Conservation (phyloP, 495 filamentous ascomycete species). For the Penicillium odoratum region DNA sequence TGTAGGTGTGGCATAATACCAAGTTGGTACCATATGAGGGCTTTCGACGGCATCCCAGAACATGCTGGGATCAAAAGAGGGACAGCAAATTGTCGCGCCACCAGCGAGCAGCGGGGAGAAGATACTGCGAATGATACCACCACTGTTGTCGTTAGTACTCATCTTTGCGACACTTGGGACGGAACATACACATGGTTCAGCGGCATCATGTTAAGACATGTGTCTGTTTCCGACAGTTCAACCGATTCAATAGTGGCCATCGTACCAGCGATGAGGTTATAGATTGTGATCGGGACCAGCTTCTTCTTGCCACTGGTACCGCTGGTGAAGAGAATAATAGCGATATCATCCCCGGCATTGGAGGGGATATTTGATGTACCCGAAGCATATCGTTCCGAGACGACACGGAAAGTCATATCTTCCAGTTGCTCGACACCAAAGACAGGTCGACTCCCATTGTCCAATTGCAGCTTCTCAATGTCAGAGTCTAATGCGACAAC, state of each 20-base stretch:
- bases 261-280: slow-evolving; percentile 37
- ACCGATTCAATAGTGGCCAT: slow-evolving; percentile 42
- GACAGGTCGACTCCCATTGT: slow-evolving; percentile 16
- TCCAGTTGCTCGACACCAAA: slow-evolving; percentile 19
- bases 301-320: slow-evolving; percentile 50
- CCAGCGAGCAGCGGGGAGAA: slow-evolving; percentile 42
- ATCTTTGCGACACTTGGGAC: neutral
- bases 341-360: slow-evolving; percentile 31
- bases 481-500: slow-evolving; percentile 23
- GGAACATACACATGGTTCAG: slow-evolving; percentile 43
- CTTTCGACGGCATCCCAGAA: slow-evolving; percentile 50
- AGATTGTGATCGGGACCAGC: slow-evolving; percentile 41
- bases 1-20: slow-evolving; percentile 53
- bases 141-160: slow-evolving; percentile 20
- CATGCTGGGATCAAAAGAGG: slow-evolving; percentile 46
- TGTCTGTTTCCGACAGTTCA: slow-evolving; percentile 32
- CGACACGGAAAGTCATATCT: slow-evolving; percentile 19
- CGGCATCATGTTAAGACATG: slow-evolving; percentile 50
- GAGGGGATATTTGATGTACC: neutral
- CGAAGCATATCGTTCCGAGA: slow-evolving; percentile 8
- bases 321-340: slow-evolving; percentile 46
- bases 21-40: slow-evolving; percentile 32
- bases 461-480: slow-evolving; percentile 18
- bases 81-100: slow-evolving; percentile 44
- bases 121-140: slow-evolving; percentile 41